These are phyloP conservation scores for Babesia ovata DNA, from an alignment of 169 alveolate genomes.

Conservation along the genomic window DNA sequence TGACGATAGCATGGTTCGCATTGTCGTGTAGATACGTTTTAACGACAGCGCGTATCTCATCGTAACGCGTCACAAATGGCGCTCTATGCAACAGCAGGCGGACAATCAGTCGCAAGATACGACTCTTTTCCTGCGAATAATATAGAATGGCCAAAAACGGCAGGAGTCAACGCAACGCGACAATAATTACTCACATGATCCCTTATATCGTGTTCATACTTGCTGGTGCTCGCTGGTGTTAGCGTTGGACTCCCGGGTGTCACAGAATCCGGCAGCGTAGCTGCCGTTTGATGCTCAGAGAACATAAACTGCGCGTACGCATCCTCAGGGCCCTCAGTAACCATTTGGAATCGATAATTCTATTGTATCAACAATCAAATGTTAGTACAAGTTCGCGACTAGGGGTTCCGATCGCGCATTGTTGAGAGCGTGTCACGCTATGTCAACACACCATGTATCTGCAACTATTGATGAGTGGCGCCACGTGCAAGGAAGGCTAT, in stretches of 20 bases:
- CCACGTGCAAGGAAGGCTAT: too few relatives aligned
- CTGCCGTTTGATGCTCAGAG: constrained; percentile 42
- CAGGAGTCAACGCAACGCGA: not conserved
- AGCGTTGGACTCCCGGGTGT: not conserved
- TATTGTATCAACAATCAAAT: too few relatives aligned
- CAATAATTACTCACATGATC: not conserved
- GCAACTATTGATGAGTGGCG: too few relatives aligned
- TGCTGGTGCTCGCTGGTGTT: not conserved
- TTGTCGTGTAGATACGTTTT: constrained; percentile 32
- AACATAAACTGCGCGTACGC: constrained; percentile 51
- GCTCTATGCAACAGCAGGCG: constrained; percentile 50
- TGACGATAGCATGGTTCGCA: constrained; percentile 11
- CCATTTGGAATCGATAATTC: constrained; percentile 1
- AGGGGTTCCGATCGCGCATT: too few relatives aligned
- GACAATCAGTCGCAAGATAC: constrained; percentile 34
- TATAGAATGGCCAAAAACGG: not conserved
- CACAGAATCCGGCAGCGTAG: not conserved
- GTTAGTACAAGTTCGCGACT: too few relatives aligned
- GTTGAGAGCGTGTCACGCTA: too few relatives aligned
- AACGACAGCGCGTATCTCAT: constrained; percentile 49
- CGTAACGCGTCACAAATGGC: constrained; percentile 58
- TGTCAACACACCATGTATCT: too few relatives aligned
- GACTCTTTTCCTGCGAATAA: constrained; percentile 41
- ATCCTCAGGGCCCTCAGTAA: constrained; percentile 22
- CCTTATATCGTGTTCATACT: not conserved